Percentiles rank a stretch among this genome's conserved stretches.
Evolutionary conservation across 225 moss, liverwort and hornwort species (phyloP).

Genomic region (Pseudisothecium myosuroides): DNA sequence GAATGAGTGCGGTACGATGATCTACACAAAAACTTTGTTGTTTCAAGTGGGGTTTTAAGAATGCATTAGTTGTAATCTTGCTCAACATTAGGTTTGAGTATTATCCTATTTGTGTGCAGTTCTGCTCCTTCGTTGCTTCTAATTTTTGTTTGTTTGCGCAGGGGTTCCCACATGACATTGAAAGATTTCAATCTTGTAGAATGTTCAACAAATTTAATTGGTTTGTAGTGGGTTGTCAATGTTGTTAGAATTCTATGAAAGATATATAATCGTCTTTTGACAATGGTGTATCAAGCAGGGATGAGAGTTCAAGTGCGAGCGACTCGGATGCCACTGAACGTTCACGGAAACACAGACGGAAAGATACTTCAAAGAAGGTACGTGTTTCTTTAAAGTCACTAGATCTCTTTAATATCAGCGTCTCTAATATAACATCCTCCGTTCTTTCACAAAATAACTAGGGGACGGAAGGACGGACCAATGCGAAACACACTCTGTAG

Average conservation of each 20-base stretch:
- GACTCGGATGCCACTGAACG: conserved; percentile 51
- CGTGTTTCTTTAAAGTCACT: neutral
- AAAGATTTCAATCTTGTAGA: neutral
- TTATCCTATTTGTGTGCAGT: neutral
- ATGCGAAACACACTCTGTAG: neutral
- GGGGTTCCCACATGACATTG: neutral
- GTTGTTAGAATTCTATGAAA: neutral
- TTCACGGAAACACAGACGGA: conserved; percentile 59
- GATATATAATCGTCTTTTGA: neutral
- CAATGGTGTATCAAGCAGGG: conserved; percentile 16
- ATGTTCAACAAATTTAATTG: neutral
- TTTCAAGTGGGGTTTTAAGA: neutral
- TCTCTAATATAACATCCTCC: neutral
- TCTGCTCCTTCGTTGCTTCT: neutral
- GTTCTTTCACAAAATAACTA: neutral
- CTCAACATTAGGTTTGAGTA: neutral
- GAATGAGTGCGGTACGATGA: neutral
- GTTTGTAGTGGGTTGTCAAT: neutral
- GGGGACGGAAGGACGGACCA: neutral
- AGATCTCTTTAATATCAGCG: neutral
- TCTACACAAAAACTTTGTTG: neutral
- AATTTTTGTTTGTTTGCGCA: neutral
- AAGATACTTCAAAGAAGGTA: conserved; percentile 60
- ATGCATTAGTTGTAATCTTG: neutral
- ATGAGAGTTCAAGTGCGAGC: conserved; percentile 58